Conservation (phyloP, 2,329 filamentous ascomycete genomes). For the Colletotrichum cordylinicola region DNA sequence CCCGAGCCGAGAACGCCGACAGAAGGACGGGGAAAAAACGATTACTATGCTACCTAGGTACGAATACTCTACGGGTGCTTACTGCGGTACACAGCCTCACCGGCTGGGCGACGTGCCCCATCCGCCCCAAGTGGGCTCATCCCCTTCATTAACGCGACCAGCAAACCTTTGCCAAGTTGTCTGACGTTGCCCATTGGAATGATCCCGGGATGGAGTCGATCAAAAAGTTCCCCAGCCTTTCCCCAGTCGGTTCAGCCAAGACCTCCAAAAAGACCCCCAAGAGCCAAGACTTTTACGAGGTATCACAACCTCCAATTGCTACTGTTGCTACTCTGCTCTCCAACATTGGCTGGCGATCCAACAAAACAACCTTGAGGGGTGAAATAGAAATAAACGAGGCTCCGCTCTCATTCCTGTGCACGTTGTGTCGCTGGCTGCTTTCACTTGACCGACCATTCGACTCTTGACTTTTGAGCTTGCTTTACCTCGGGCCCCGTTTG, state of each 20-base stretch:
- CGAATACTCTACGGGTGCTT: background rate
- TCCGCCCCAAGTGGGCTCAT: background rate
- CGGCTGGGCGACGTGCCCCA: background rate
- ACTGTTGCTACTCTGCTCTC: background rate
- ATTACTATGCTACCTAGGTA: background rate
- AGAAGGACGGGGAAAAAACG: background rate
- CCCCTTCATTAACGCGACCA: background rate
- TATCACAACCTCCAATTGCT: background rate
- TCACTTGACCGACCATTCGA: background rate
- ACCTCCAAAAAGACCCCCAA: background rate
- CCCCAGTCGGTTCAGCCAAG: slow-evolving; percentile 10
- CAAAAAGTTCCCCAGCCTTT: slow-evolving; percentile 10
- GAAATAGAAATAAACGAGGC: slow-evolving; percentile 1
- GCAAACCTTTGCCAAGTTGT: background rate
- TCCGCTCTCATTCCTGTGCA: background rate
- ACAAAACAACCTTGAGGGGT: slow-evolving; percentile 1
- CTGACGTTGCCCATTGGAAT: background rate
- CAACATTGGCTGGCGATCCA: background rate
- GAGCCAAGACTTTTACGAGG: background rate
- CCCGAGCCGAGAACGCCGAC: slow-evolving; percentile 1
- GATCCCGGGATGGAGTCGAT: background rate
- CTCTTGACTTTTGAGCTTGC: background rate
- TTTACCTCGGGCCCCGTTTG: background rate
- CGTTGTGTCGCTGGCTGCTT: background rate
- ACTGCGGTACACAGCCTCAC: slow-evolving; percentile 10